Evolutionary conservation across 1,284 basidiomycete species (phyloP).

Genomic region (Sporisorium exsertum): DNA sequence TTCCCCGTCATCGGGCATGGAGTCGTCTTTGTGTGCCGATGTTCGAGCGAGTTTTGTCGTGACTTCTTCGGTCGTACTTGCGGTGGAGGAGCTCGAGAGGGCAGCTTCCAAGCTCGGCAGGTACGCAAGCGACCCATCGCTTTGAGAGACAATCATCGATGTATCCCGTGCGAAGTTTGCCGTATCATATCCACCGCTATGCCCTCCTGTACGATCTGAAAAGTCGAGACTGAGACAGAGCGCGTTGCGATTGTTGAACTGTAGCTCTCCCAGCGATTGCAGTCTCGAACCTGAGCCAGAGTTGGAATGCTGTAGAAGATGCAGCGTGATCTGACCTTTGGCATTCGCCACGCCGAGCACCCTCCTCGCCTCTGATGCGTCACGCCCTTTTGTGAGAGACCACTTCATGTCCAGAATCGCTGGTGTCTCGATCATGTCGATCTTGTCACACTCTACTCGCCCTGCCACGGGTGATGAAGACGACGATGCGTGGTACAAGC

Average conservation of each 20-base stretch:
- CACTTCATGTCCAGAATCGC: slow-evolving; percentile 69
- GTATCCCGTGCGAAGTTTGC: slow-evolving; percentile 15
- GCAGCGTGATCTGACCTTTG: slow-evolving; percentile 43
- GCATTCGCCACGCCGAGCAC: slow-evolving; percentile 60
- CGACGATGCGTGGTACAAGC: slow-evolving; percentile 24
- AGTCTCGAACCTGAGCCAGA: slow-evolving; percentile 11
- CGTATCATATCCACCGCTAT: slow-evolving; percentile 17
- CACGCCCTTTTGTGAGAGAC: slow-evolving; percentile 26
- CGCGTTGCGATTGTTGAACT: slow-evolving; percentile 54
- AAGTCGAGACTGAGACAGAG: slow-evolving; percentile 68
- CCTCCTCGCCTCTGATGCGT: slow-evolving; percentile 1
- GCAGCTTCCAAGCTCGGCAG: slow-evolving; percentile 46
- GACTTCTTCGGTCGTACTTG: slow-evolving; percentile 3
- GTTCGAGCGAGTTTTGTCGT: background rate
- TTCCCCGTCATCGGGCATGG: slow-evolving; percentile 17
- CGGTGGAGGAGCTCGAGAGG: slow-evolving; percentile 2
- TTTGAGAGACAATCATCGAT: slow-evolving; percentile 62
- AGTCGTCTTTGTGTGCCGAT: slow-evolving; percentile 19
- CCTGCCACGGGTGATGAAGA: background rate
- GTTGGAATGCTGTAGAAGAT: slow-evolving; percentile 29
- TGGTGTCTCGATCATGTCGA: slow-evolving; percentile 43
- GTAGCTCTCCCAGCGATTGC: slow-evolving; percentile 22
- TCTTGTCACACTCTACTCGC: slow-evolving; percentile 22
- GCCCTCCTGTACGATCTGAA: slow-evolving; percentile 50
- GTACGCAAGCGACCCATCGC: slow-evolving; percentile 63